Percentiles rank a stretch among this genome's conserved stretches.
Evolutionary conservation across 495 filamentous ascomycete genomes (phyloP).

Genomic region (Neurospora sp.): DNA sequence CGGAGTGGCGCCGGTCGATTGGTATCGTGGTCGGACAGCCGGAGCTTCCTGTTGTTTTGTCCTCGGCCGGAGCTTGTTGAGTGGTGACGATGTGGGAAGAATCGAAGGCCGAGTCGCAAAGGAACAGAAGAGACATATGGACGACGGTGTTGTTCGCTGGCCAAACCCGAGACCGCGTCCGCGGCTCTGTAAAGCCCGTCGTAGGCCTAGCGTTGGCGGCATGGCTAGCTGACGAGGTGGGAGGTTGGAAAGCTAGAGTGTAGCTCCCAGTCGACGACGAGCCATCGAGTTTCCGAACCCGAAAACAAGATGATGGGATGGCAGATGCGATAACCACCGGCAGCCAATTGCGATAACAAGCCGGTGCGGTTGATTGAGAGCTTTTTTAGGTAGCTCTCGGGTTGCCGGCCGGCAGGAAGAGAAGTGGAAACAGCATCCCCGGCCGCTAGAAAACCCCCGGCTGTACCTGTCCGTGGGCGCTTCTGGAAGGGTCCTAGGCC

Average conservation of each 20-base stretch:
- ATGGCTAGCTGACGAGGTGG: conserved; percentile 11
- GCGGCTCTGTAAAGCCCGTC: conserved; percentile 12
- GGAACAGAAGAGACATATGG: conserved; percentile 36
- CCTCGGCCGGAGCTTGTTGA: conserved; percentile 1
- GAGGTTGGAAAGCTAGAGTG: background rate
- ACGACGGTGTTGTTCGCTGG: conserved; percentile 3
- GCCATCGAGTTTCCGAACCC: background rate
- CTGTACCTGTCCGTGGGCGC: background rate
- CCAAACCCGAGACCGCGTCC: background rate
- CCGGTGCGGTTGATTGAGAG: background rate
- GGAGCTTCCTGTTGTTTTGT: background rate
- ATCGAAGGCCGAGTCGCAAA: conserved; percentile 10
- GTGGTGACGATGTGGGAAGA: background rate
- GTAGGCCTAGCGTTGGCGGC: conserved; percentile 25
- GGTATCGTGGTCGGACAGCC: conserved; percentile 1
- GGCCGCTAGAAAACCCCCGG: background rate
- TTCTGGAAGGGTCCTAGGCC: background rate
- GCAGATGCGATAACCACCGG: background rate
- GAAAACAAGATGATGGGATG: background rate
- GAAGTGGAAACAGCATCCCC: background rate
- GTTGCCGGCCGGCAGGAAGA: background rate
- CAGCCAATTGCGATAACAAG: background rate
- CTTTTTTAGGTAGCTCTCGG: background rate
- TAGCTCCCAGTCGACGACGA: background rate
- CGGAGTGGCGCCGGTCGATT: conserved; percentile 11